Conservation (phyloP, 129 eudicot species). For the Escallonia rubra region DNA sequence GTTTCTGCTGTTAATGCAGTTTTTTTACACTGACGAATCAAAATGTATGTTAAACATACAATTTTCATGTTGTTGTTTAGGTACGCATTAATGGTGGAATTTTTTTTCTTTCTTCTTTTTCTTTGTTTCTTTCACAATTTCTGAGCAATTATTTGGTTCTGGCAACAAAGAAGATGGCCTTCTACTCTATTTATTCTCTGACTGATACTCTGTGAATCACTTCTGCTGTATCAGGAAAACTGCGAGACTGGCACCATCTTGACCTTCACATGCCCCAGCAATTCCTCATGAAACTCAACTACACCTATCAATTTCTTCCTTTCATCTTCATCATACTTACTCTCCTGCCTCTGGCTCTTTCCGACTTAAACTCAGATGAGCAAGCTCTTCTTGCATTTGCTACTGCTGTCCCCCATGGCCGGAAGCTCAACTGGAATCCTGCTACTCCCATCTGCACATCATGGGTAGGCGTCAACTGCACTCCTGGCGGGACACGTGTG, state of each 20-base stretch:
- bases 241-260: neutral
- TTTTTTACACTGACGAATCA: too few relatives aligned
- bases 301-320: slow-evolving; percentile 21
- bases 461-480: slow-evolving; percentile 75
- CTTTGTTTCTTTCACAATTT: too few relatives aligned
- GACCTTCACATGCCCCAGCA: neutral
- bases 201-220: too few relatives aligned
- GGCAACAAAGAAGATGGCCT: too few relatives aligned
- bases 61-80: too few relatives aligned
- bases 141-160: too few relatives aligned
- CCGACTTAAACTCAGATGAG: slow-evolving; percentile 55
- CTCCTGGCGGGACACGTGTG: slow-evolving; percentile 43
- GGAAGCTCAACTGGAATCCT: slow-evolving; percentile 69
- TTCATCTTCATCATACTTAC: slow-evolving; percentile 29
- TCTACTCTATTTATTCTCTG: too few relatives aligned
- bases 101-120: too few relatives aligned
- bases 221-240: slow-evolving; percentile 11
- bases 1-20: too few relatives aligned
- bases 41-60: too few relatives aligned
- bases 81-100: too few relatives aligned
- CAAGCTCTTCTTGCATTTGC: slow-evolving; percentile 79
- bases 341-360: slow-evolving; percentile 46
- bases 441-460: slow-evolving; percentile 45
- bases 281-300: slow-evolving; percentile 41
- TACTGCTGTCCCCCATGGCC: slow-evolving; percentile 55